Percentiles rank a stretch among this genome's conserved stretches.
Evolutionary conservation across 306 rosid species (phyloP).

Genomic region (Benincasa hispida): DNA sequence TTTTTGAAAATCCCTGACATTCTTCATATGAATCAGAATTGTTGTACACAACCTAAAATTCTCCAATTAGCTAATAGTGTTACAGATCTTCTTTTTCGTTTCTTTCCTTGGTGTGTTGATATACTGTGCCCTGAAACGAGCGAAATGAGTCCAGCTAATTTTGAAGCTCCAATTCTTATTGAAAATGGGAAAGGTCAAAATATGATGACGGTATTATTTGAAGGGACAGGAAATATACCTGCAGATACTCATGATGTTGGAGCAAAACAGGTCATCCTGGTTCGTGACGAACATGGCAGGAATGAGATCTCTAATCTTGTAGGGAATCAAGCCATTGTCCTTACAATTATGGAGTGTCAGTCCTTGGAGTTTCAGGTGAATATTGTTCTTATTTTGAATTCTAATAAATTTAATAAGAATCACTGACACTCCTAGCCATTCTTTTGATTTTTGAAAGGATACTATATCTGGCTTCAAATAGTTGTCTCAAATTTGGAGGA

Average conservation of each 20-base stretch:
- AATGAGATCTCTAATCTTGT: constrained; percentile 21
- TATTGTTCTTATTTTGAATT: not conserved
- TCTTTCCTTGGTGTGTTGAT: constrained; percentile 21
- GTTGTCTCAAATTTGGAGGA: not conserved
- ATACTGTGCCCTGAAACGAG: constrained; percentile 21
- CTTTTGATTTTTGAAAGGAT: not conserved
- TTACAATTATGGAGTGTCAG: constrained; percentile 53
- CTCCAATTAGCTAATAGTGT: constrained; percentile 39
- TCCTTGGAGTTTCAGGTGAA: constrained; percentile 66
- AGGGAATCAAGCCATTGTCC: constrained; percentile 45
- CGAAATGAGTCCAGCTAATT: constrained; percentile 9
- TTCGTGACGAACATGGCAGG: constrained; percentile 43
- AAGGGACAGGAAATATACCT: constrained; percentile 17
- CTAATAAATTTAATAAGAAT: not conserved
- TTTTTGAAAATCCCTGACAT: constrained; percentile 2
- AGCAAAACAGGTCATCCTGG: constrained; percentile 58
- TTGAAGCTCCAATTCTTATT: constrained; percentile 44
- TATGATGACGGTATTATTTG: constrained; percentile 32
- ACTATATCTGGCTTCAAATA: not conserved
- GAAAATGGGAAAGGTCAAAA: constrained; percentile 25
- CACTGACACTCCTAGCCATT: not conserved
- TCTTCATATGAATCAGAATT: constrained; percentile 31
- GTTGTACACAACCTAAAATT: constrained; percentile 24
- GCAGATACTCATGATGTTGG: constrained; percentile 45
- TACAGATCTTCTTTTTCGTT: constrained; percentile 36